Conservation (phyloP, 495 filamentous ascomycete species). For the Tuber melanosporum region DNA sequence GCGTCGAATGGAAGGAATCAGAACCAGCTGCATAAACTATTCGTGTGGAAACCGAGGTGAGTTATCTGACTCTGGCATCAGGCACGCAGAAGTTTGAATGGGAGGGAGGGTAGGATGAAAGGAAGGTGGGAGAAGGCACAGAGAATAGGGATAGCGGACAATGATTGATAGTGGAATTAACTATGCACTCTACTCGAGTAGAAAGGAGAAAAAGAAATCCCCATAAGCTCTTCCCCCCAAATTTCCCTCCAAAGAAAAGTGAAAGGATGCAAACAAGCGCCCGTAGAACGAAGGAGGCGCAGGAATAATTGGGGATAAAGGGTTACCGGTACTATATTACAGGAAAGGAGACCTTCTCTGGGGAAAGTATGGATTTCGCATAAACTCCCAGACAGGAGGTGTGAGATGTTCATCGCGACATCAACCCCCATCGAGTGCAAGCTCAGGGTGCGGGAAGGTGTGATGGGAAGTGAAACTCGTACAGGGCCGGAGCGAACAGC, state of each 20-base stretch:
- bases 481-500: background rate
- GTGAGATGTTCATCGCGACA: background rate
- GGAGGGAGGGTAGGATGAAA: background rate
- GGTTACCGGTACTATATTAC: background rate
- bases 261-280: background rate
- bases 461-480: conserved; percentile 2
- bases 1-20: conserved; percentile 15
- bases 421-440: background rate
- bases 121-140: background rate
- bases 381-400: background rate
- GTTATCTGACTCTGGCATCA: background rate
- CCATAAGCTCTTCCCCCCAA: background rate
- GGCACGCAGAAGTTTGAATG: background rate
- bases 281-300: conserved; percentile 1
- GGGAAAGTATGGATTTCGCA: background rate
- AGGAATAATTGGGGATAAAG: background rate
- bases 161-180: background rate
- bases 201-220: background rate
- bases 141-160: background rate
- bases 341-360: background rate
- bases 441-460: background rate
- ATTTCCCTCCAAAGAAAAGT: background rate
- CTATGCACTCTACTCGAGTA: background rate
- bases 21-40: conserved; percentile 5
- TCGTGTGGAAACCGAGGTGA: background rate